phyloP scores from a whole-genome alignment of 371 early-diverging fungal genomes.

The Rhizopus sp. region DNA sequence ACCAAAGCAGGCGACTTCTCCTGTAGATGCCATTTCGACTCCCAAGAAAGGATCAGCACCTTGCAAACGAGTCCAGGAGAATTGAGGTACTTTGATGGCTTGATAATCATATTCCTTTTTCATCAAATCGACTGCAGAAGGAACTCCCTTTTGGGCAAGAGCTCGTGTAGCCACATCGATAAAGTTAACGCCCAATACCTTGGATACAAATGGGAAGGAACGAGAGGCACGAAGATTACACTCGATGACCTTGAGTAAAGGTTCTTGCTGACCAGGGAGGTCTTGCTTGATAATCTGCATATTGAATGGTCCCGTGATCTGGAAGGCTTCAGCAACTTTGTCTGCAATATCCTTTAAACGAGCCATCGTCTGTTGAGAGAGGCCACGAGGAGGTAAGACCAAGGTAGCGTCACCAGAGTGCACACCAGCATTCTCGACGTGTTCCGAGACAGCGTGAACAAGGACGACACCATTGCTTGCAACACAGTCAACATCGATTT shows the following conservation, averaged over 20 bases:
- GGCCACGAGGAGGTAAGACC: constrained; percentile 89
- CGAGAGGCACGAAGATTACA: constrained; percentile 96
- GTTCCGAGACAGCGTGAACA: constrained; percentile 90
- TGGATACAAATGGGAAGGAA: constrained; percentile 95
- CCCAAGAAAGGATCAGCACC: constrained; percentile 96
- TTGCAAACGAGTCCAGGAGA: constrained; percentile 89
- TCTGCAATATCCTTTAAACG: constrained; percentile 86
- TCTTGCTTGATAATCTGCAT: constrained; percentile 85
- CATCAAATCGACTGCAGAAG: constrained; percentile 72
- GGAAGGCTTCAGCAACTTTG: constrained; percentile 87
- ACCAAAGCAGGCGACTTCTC: constrained; percentile 98
- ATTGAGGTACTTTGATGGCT: constrained; percentile 96
- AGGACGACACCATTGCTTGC: constrained; percentile 86
- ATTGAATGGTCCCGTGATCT: constrained; percentile 95
- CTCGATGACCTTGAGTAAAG: constrained; percentile 87
- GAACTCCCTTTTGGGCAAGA: constrained; percentile 67
- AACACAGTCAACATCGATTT: constrained; percentile 96
- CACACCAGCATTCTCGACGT: constrained; percentile 97
- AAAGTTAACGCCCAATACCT: constrained; percentile 87
- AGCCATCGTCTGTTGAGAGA: constrained; percentile 75
- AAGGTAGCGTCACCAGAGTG: constrained; percentile 97
- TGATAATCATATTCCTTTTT: constrained; percentile 61
- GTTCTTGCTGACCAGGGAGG: constrained; percentile 80
- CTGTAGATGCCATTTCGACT: constrained; percentile 98
- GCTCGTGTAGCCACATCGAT: constrained; percentile 89